Conservation (phyloP, 1,284 basidiomycete genomes). For the Coniophora puteana region DNA sequence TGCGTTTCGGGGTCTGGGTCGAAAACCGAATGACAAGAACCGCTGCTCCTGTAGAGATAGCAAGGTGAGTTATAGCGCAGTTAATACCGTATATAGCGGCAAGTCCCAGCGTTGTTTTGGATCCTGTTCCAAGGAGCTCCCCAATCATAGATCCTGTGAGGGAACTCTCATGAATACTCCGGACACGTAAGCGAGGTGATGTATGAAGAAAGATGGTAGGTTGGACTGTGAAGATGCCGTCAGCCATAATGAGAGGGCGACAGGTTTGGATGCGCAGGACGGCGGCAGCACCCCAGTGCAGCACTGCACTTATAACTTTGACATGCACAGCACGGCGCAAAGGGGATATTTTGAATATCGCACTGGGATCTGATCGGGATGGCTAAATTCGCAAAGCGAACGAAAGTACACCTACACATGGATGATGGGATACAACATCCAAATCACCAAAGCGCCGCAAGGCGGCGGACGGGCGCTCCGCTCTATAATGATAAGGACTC, state of each 20-base stretch:
- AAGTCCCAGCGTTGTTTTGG: slow-evolving; percentile 26
- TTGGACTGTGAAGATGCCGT: slow-evolving; percentile 17
- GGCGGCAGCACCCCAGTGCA: too few species aligned
- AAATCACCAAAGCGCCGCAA: too few species aligned
- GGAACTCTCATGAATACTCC: slow-evolving; percentile 22
- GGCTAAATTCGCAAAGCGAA: too few species aligned
- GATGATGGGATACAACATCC: too few species aligned
- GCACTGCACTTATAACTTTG: too few species aligned
- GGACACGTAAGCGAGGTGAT: slow-evolving; percentile 19
- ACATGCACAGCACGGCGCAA: too few species aligned
- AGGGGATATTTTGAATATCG: too few species aligned
- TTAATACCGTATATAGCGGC: slow-evolving; percentile 34
- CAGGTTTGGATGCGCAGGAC: too few species aligned
- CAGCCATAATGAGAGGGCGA: not conserved
- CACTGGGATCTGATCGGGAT: too few species aligned
- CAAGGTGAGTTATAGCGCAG: slow-evolving; percentile 30
- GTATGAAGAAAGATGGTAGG: slow-evolving; percentile 28
- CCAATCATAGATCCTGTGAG: slow-evolving; percentile 15
- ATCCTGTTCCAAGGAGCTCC: slow-evolving; percentile 25
- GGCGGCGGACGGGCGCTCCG: too few species aligned
- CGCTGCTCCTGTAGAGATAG: slow-evolving; percentile 30
- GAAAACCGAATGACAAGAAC: slow-evolving; percentile 31
- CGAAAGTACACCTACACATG: too few species aligned
- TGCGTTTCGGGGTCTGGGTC: slow-evolving; percentile 4
- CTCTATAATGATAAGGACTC: too few species aligned